These are phyloP conservation scores for Nidula microcarpa DNA, from an alignment of 768 basidiomycete genomes.

Conservation along the genomic window DNA sequence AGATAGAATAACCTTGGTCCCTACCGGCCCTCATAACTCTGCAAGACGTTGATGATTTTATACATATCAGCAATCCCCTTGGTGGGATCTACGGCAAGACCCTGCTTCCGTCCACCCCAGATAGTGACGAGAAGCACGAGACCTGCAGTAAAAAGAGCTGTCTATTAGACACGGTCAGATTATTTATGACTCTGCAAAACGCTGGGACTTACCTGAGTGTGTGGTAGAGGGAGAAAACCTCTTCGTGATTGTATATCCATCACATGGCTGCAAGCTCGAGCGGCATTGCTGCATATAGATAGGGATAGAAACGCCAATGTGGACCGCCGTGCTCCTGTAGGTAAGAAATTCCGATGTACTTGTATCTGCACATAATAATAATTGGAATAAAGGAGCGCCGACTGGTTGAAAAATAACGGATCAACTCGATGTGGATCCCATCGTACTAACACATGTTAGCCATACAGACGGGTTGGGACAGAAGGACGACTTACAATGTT, in stretches of 20 bases:
- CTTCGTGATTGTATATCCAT: constrained; percentile 36
- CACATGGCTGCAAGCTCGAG: constrained; percentile 59
- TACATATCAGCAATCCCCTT: constrained; percentile 40
- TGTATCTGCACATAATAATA: constrained; percentile 43
- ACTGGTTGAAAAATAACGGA: constrained; percentile 12
- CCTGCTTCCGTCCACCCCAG: constrained; percentile 36
- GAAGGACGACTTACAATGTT: constrained; percentile 27
- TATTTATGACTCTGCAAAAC: background rate
- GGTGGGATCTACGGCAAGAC: constrained; percentile 22
- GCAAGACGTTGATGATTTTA: constrained; percentile 34
- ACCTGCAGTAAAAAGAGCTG: constrained; percentile 13
- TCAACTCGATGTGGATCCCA: constrained; percentile 21
- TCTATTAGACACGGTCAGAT: background rate
- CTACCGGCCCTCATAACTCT: constrained; percentile 10
- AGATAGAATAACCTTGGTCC: too few species aligned
- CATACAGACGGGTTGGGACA: background rate
- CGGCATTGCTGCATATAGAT: constrained; percentile 71
- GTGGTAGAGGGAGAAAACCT: constrained; percentile 2
- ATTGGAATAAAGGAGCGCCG: constrained; percentile 11
- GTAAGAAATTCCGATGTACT: constrained; percentile 69
- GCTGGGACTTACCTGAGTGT: constrained; percentile 9
- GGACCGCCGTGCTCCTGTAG: constrained; percentile 32
- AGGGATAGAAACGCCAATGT: constrained; percentile 43
- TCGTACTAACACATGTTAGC: constrained; percentile 18
- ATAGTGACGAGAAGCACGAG: constrained; percentile 48